phyloP scores from a whole-genome alignment of 352 stramenopile species.

The Phytophthora constricta region DNA sequence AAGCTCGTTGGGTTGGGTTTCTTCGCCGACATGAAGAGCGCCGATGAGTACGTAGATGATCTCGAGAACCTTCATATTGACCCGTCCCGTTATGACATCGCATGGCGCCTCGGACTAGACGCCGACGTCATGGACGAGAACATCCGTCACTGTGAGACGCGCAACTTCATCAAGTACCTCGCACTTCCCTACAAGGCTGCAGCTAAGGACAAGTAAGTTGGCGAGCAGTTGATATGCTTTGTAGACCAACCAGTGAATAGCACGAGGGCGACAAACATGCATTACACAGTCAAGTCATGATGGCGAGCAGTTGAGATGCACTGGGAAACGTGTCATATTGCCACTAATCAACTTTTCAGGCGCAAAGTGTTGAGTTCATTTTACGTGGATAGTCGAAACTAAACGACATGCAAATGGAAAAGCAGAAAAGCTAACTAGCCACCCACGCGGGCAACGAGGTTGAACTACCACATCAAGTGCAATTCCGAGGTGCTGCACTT shows the following conservation, averaged over 20 bases:
- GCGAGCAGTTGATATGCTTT: not conserved
- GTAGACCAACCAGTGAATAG: not conserved
- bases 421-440: conserved; percentile 18
- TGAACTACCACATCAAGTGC: conserved; percentile 19
- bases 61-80: conserved; percentile 78
- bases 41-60: conserved; percentile 76
- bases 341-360: not conserved
- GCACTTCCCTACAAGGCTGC: conserved; percentile 74
- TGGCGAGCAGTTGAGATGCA: too few relatives aligned
- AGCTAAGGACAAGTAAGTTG: conserved; percentile 41
- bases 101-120: conserved; percentile 79
- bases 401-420: conserved; percentile 24
- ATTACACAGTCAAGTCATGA: too few relatives aligned
- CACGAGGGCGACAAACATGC: too few relatives aligned
- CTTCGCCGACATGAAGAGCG: conserved; percentile 74
- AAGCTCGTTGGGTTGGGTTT: conserved; percentile 77
- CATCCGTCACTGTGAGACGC: conserved; percentile 75
- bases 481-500: conserved; percentile 31
- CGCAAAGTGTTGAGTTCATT: conserved; percentile 16
- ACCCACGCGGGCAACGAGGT: conserved; percentile 12
- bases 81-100: conserved; percentile 77
- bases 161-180: conserved; percentile 89
- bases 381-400: too few relatives aligned
- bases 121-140: conserved; percentile 84
- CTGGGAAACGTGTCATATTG: too few relatives aligned